Conservation (phyloP, 148 eudicot species). For the Drosera capensis region DNA sequence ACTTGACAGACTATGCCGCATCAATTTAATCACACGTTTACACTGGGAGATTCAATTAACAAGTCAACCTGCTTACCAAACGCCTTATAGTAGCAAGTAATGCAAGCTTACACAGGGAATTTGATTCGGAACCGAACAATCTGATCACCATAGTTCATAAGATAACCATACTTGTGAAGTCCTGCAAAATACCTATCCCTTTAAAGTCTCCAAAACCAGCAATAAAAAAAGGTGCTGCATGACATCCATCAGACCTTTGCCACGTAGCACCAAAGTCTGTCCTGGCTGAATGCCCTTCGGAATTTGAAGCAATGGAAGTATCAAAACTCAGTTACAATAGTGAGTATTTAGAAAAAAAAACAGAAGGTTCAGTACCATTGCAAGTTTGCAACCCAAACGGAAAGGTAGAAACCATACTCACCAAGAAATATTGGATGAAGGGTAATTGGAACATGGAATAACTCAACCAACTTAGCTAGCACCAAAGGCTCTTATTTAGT, state of each 20-base stretch:
- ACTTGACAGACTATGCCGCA: no score
- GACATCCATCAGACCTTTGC: slow-evolving; percentile 42
- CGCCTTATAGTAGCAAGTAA: not conserved
- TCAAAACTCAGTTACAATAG: not conserved
- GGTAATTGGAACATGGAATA: no score
- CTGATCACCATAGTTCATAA: slow-evolving; percentile 67
- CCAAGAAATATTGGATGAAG: no score
- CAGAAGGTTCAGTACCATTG: not conserved
- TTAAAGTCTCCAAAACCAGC: not conserved
- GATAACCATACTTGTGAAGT: slow-evolving; percentile 61
- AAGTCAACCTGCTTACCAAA: not conserved
- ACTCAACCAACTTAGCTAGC: no score
- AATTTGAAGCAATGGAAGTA: slow-evolving; percentile 45
- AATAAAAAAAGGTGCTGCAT: not conserved
- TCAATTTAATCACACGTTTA: no score
- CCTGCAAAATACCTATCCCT: slow-evolving; percentile 18
- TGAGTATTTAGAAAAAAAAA: not conserved
- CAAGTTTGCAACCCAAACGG: no score
- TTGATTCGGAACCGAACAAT: slow-evolving; percentile 61
- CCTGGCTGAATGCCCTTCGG: slow-evolving; percentile 93
- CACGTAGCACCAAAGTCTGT: slow-evolving; percentile 52
- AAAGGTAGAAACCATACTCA: no score
- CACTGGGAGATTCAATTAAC: no score
- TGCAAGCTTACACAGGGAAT: slow-evolving; percentile 58
- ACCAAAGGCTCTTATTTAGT: no score